Evolutionary conservation across 164 flowering plant genomes (phyloP), one percentile per base, ranked within the genome.

Genomic region (Cinnamomum chago): DNA sequence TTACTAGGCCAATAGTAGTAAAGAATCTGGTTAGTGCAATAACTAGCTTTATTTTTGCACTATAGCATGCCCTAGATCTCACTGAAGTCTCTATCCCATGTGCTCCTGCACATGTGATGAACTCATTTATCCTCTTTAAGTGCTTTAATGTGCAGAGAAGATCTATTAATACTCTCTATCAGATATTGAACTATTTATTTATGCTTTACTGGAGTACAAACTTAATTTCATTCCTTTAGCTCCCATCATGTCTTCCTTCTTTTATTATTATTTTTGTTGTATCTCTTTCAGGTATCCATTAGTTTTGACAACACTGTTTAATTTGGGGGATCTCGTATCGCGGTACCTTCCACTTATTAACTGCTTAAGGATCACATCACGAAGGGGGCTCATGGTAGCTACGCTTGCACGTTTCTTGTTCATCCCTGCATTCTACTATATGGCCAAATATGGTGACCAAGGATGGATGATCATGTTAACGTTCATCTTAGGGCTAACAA

Each of bases 401-500:
- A 60, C 76, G 52, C 65, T 88, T n/a, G 51, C 81, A 13, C 90
- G 95, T 2, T 88, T 89, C 75, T 51, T 90, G 17, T 82, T 91
- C 72, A 69, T 93, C 64, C 95, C 97, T 15, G 89, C 90, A 52
- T 93, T 93, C 83, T 93, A 90, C 64, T 88, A 89, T 82, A 90
- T 93, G 0, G 90, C 94, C 22, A 89, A 88, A 68, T 88, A 86
- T 64, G 92, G 90, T 20, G 87, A 80, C 69, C 91, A 92, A 40
- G 97, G 97, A 23, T 92, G 91, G 91, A 90, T 92, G 95, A 92
- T 90, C 60, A 17, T 86, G 79, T 77, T 92, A 15, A 83, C 87
- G 15, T 86, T 89, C 15, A 73, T 88, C 78, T 72, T 92, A 74
- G 95, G 97, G 14, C 67, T 89, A 50, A 81, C 78, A 22, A 88